Conservation (phyloP, 2,329 filamentous ascomycete species). For the Xylaria sp. region DNA sequence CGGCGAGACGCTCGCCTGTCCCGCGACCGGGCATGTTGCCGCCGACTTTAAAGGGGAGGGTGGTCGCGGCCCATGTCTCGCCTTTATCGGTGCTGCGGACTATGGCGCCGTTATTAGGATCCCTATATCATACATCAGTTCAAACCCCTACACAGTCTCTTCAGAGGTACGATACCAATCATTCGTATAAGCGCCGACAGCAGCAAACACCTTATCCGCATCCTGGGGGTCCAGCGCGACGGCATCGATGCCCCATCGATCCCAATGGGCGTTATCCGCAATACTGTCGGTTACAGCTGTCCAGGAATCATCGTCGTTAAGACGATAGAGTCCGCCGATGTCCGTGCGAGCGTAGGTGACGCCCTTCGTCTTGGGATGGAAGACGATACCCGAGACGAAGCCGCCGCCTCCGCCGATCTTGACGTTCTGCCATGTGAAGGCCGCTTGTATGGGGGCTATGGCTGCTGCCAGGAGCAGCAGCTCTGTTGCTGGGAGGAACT, state of each 20-base stretch:
- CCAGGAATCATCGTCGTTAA: conserved; percentile 52
- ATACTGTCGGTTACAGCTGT: conserved; percentile 47
- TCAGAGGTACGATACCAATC: conserved; percentile 36
- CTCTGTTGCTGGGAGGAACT: conserved; percentile 16
- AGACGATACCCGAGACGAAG: conserved; percentile 52
- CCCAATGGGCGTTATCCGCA: conserved; percentile 42
- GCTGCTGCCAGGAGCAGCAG: conserved; percentile 19
- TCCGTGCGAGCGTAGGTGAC: conserved; percentile 53
- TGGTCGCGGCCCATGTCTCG: conserved; percentile 44
- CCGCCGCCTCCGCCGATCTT: conserved; percentile 52
- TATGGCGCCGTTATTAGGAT: conserved; percentile 51
- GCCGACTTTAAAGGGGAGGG: conserved; percentile 54
- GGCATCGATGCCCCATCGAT: conserved; percentile 53
- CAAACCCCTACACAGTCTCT: neutral
- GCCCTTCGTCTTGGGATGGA: conserved; percentile 47
- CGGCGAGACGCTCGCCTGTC: conserved; percentile 52
- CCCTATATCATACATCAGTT: conserved; percentile 30
- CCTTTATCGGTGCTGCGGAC: conserved; percentile 51
- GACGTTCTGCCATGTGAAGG: conserved; percentile 45
- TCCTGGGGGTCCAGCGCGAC: conserved; percentile 52
- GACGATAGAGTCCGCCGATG: conserved; percentile 51
- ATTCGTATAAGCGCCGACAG: conserved; percentile 55
- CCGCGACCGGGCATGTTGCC: conserved; percentile 59
- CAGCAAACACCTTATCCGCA: conserved; percentile 47
- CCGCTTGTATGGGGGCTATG: conserved; percentile 27